Percentiles rank a stretch among this genome's conserved stretches.
Conservation (phyloP, 2,329 filamentous ascomycete species). For the Aureobasidium uvarum region DNA sequence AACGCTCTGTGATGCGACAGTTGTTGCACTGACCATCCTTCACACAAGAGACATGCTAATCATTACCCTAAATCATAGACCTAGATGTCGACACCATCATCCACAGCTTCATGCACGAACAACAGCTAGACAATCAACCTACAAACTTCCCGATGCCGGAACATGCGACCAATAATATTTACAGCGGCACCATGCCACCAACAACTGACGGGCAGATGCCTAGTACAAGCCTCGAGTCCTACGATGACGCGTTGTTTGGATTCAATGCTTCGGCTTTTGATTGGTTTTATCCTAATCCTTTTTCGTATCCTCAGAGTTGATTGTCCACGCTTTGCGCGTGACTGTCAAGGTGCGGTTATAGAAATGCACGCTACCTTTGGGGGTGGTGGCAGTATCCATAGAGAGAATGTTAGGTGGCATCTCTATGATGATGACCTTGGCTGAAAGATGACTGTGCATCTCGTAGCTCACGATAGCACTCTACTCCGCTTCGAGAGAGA, state of each 20-base stretch:
- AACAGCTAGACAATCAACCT: slow-evolving; percentile 26
- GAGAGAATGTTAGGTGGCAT: too few relatives aligned
- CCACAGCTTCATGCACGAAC: slow-evolving; percentile 44
- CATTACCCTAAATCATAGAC: slow-evolving; percentile 26
- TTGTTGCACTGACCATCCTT: too few relatives aligned
- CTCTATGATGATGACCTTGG: too few relatives aligned
- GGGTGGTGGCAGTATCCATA: too few relatives aligned
- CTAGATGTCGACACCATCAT: slow-evolving; percentile 47
- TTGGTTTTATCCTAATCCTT: slow-evolving; percentile 14
- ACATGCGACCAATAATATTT: background rate
- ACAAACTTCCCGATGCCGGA: background rate
- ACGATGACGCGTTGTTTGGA: slow-evolving; percentile 39
- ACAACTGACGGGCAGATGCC: slow-evolving; percentile 19
- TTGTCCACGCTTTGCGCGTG: background rate
- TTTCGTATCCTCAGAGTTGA: background rate
- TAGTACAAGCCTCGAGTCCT: slow-evolving; percentile 24
- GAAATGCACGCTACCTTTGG: background rate
- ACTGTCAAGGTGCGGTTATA: too few relatives aligned
- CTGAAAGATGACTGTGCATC: too few relatives aligned
- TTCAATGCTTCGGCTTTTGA: slow-evolving; percentile 37
- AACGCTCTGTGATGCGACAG: too few relatives aligned
- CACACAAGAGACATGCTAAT: too few relatives aligned
- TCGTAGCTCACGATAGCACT: too few relatives aligned
- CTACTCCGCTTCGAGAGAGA: too few relatives aligned
- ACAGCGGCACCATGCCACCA: background rate